Evolutionary conservation across 352 stramenopile species (phyloP), one percentile per base, ranked within the genome.

Genomic region (Globisporangium solare): DNA sequence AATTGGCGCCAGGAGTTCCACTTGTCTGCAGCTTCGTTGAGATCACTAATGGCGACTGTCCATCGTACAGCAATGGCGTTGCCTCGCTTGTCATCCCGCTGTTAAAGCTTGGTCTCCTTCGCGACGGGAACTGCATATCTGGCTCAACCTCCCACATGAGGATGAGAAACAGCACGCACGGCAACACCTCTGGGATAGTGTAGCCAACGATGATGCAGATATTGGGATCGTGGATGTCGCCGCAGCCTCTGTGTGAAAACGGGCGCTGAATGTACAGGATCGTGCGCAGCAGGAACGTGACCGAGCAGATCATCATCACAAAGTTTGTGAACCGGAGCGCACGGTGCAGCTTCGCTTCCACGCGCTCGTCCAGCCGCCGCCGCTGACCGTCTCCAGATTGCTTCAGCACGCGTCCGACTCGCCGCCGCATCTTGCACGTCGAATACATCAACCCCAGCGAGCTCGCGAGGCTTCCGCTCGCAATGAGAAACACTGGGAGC

Each of bases 131-230:
- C 54, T 86, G 73, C 32, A 91, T 60, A 41, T 81, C 73, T 13
- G 84, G 81, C 49, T 94, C 82, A 31, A 92, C 82, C 27, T 94
- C 75, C 80, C 80, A 91, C 84, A 94, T 92, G n/a, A 94, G 64
- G 46, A 89, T 64, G 1, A 94, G 60, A 56, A 94, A 94, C n/a
- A 92, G 64, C 43, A 66, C 61, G 55, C 78, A 87, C 0, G 84
- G 82, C 22, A 92, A 63, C 47, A 90, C 68, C 62, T 94, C 84
- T 0, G 82, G 80, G 0, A 94, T 63, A 5, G 66, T 73, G 46
- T 92, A 91, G 17, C 82, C 84, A 11, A 94, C 67, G 21, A 89
- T 52, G 18, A 94, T 70, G 57, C 82, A 94, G 18, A 77, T 64
- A 42, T 89, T 73, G 1, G 78, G 47, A 56, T 81, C 73, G 42